Conservation (phyloP, 2,329 filamentous ascomycete species). For the Cytospora paraplurivora region DNA sequence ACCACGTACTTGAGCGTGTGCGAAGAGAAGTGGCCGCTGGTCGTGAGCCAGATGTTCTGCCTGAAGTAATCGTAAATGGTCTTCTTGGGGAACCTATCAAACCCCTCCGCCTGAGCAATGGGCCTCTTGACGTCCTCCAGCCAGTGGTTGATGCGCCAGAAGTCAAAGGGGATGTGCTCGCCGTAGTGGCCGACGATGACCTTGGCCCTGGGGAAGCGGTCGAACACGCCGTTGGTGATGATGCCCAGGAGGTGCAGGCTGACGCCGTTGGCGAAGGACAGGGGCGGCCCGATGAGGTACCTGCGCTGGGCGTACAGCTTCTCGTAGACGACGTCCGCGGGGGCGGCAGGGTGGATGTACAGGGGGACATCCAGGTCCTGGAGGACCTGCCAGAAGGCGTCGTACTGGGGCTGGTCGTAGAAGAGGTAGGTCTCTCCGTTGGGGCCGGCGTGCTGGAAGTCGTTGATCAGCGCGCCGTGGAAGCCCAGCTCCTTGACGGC, state of each 20-base stretch:
- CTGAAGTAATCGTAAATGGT: slow-evolving; percentile 55
- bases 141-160: slow-evolving; percentile 56
- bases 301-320: slow-evolving; percentile 55
- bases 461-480: slow-evolving; percentile 63
- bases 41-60: slow-evolving; percentile 59
- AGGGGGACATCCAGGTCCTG: slow-evolving; percentile 64
- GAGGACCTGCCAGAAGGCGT: slow-evolving; percentile 61
- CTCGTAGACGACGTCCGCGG: slow-evolving; percentile 46
- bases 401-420: slow-evolving; percentile 63
- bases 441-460: slow-evolving; percentile 59
- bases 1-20: slow-evolving; percentile 53
- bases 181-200: slow-evolving; percentile 52
- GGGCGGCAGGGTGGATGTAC: slow-evolving; percentile 64
- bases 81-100: slow-evolving; percentile 51
- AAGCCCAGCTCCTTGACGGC: slow-evolving; percentile 62
- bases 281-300: slow-evolving; percentile 62
- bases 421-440: slow-evolving; percentile 65
- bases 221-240: slow-evolving; percentile 54
- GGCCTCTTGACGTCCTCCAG: slow-evolving; percentile 47
- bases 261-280: slow-evolving; percentile 61
- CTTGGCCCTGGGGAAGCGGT: slow-evolving; percentile 48
- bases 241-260: slow-evolving; percentile 58
- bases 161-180: slow-evolving; percentile 52
- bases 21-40: slow-evolving; percentile 58
- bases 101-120: slow-evolving; percentile 48